Base-by-base conservation (phyloP, 164 flowering plant species). In the Magnolia officinalis region DNA sequence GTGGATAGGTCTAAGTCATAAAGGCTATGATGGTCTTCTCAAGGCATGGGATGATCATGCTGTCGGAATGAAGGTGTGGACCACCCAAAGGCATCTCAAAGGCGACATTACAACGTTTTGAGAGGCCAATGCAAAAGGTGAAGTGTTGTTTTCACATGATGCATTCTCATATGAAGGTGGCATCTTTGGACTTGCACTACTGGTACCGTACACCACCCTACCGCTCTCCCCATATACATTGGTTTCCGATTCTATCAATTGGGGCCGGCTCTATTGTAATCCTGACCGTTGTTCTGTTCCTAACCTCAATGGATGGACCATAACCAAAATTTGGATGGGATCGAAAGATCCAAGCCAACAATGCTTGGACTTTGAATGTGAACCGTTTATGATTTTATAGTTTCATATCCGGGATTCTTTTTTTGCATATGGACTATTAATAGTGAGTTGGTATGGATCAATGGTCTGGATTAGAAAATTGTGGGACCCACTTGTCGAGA, bases 31-130 rank as follows among this genome's bases (percentile, higher is more conserved):
- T 75, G 77, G 50, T 66, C 71, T 67, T 55, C 65, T 50, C 52
- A 58, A 63, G 66, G 75, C n/a, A 63, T 31, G 67, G 68, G 63
- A 26, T 50, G 77, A 75, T 75, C 77, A 75, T 67, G 72, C 29
- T 75, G 72, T 75, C 63, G 71, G 77, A 67, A 75, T 31, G 77
- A 68, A 75, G 69, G 23, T 55, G 24, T 49, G 77, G 77, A 75
- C 77, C 77, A 75, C 76, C 29, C 50, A 8, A 9, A 65, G 65
- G 24, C 26, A 67, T 23, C 76, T 63, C 71, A 68, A 68, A 68
- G 71, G 50, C 19, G 58, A 18, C 26, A 50, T 19, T 13, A n/a
- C 72, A 70, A 70, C 4, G 58, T 21, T 67, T 75, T 55, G 51
- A 75, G 72, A 67, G 77, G 50, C 75, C 68, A 63, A 63, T 50